Base-by-base conservation (phyloP, 805 yeast species). In the Kazachstania martiniae region DNA sequence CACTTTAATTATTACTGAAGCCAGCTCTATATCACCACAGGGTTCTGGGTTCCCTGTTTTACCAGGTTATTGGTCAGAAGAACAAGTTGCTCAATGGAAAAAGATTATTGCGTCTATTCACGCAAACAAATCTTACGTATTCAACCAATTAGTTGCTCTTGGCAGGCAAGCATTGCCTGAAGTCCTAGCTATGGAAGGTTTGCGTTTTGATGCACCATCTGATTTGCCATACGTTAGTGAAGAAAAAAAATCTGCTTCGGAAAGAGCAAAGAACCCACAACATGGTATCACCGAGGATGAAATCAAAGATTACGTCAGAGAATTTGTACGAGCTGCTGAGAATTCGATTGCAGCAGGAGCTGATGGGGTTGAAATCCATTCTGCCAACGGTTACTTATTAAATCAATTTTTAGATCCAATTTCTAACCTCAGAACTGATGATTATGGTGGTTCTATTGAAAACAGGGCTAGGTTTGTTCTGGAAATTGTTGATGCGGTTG, bases 291-390 rank as follows among this genome's bases (percentile, higher is more conserved):
- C n/a, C n/a, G n/a, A n/a, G n/a, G n/a, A n/a, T n/a, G n/a, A n/a
- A n/a, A n/a, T n/a, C n/a, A n/a, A n/a, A n/a, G n/a, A n/a, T n/a
- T n/a, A n/a, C n/a, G n/a, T n/a, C n/a, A n/a, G n/a, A n/a, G n/a
- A n/a, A n/a, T n/a, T n/a, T n/a, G n/a, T n/a, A n/a, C n/a, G n/a
- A n/a, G n/a, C n/a, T n/a, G n/a, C n/a, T n/a, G n/a, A n/a, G n/a
- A n/a, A n/a, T n/a, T n/a, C n/a, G n/a, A n/a, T n/a, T n/a, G n/a
- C n/a, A n/a, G n/a, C n/a, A 33, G 62, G 61, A 23, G 61, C 61
- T 31, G 82, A 78, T 51, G 74, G 74, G 37, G 68, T 78, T 21
- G 83, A 78, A 52, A 54, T 78, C 29, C 84, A 77, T 49, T 62
- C 61, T 21, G 84, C 84, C n/a, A 74, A 76, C 48, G 83, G 85